A percentile compares a stretch with the other conserved stretches of the same genome.
These are phyloP conservation scores for Lasiodiplodia hormozganensis DNA, from an alignment of 2,329 filamentous ascomycete genomes.

Conservation along the genomic window DNA sequence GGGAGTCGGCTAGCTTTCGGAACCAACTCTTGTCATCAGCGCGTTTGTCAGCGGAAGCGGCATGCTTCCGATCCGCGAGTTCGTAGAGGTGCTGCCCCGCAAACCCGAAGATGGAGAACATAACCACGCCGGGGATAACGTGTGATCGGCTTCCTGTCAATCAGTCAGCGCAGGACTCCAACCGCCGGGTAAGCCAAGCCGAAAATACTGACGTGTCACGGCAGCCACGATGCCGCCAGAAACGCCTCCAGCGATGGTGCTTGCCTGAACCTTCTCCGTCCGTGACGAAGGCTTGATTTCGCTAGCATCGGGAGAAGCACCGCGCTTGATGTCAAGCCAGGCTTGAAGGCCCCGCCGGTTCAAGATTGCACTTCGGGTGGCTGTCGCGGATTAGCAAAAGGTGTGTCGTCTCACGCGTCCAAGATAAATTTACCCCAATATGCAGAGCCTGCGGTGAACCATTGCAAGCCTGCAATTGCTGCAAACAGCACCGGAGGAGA, in stretches of 20 bases:
- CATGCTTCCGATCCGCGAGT: constrained; percentile 49
- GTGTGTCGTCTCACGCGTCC: neutral
- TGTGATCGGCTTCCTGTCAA: constrained; percentile 36
- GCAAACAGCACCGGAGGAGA: constrained; percentile 75
- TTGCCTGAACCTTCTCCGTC: constrained; percentile 69
- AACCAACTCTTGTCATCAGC: constrained; percentile 46
- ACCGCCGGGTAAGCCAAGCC: neutral
- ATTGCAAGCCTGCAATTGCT: constrained; percentile 76
- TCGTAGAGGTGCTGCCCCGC: constrained; percentile 65
- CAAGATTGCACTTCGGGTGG: constrained; percentile 48
- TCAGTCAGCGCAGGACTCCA: neutral
- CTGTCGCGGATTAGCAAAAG: constrained; percentile 29
- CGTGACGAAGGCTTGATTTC: constrained; percentile 39
- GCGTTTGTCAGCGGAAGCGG: constrained; percentile 44
- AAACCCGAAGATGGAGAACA: constrained; percentile 65
- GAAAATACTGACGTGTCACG: constrained; percentile 26
- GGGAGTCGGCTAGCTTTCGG: constrained; percentile 64
- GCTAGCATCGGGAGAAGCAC: neutral
- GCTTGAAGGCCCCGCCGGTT: constrained; percentile 38
- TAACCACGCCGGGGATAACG: constrained; percentile 62
- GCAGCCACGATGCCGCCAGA: constrained; percentile 61
- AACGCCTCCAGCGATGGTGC: constrained; percentile 73
- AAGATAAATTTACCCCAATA: constrained; percentile 61
- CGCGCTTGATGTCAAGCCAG: constrained; percentile 38
- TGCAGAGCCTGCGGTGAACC: constrained; percentile 77